phyloP scores from a whole-genome alignment of 257 asterid species.

The Gynochthodes officinalis region DNA sequence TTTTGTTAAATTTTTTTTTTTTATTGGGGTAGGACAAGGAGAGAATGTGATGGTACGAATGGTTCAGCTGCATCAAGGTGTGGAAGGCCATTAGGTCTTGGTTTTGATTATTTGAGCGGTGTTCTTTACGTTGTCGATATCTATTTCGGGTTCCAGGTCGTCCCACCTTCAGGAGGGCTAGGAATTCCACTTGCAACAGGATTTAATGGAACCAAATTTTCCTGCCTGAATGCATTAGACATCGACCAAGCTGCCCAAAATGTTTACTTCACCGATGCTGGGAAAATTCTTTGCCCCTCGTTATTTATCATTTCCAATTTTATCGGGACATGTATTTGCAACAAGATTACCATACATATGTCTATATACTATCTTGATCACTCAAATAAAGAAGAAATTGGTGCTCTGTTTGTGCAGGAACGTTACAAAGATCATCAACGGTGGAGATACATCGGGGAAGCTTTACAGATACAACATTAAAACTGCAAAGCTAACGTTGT shows the following conservation, averaged over 20 bases:
- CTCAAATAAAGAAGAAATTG: no score
- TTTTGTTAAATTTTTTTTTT: neutral
- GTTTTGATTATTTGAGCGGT: constrained; percentile 27
- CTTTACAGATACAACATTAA: constrained; percentile 35
- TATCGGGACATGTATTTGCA: no score
- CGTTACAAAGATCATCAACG: constrained; percentile 21
- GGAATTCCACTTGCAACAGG: neutral
- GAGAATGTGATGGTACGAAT: constrained; percentile 34
- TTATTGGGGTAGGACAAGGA: constrained; percentile 28
- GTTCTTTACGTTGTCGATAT: constrained; percentile 38
- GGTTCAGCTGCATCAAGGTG: constrained; percentile 25
- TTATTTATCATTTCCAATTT: no score
- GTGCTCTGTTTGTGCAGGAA: no score
- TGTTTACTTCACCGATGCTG: no score
- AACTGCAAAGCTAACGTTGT: constrained; percentile 17
- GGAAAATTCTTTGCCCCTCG: no score
- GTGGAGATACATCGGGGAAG: constrained; percentile 31
- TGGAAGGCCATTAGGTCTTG: constrained; percentile 43
- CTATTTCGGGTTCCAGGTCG: constrained; percentile 27
- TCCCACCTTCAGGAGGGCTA: no score
- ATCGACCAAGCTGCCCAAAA: no score
- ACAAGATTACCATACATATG: no score
- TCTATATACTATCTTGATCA: no score
- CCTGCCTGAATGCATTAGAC: no score
- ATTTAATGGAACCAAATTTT: no score